phyloP scores from a whole-genome alignment of 345 rosid species.

The Isatis tinctoria region DNA sequence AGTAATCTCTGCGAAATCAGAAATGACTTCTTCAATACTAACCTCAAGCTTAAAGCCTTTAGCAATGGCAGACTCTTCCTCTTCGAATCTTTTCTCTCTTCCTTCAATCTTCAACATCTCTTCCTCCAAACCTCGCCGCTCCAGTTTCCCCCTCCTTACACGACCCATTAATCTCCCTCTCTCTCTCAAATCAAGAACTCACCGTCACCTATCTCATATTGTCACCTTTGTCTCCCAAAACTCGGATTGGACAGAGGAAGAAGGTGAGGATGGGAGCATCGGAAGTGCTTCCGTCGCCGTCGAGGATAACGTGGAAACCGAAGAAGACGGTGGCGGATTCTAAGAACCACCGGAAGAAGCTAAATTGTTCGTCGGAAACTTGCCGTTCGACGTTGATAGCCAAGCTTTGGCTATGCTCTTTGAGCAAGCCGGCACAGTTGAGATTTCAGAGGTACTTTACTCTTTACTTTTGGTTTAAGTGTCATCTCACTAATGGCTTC shows the following conservation, averaged over 20 bases:
- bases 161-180: slow-evolving; percentile 29
- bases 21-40: slow-evolving; percentile 36
- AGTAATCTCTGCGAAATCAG: not conserved
- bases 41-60: slow-evolving; percentile 40
- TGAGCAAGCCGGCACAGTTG: slow-evolving; percentile 83
- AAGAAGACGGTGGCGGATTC: slow-evolving; percentile 55
- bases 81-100: slow-evolving; percentile 33
- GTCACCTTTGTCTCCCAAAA: slow-evolving; percentile 47
- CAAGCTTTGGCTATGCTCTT: slow-evolving; percentile 73
- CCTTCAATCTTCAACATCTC: slow-evolving; percentile 36
- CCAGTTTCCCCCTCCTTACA: slow-evolving; percentile 26
- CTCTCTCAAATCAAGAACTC: slow-evolving; percentile 31
- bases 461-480: not conserved
- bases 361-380: slow-evolving; percentile 77
- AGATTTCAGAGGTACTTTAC: slow-evolving; percentile 71
- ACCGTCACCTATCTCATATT: slow-evolving; percentile 22
- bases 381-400: slow-evolving; percentile 77
- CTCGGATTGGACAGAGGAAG: slow-evolving; percentile 47
- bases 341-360: slow-evolving; percentile 71
- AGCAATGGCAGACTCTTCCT: slow-evolving; percentile 41
- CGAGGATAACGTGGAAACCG: slow-evolving; percentile 16
- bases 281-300: not conserved
- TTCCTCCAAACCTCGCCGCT: slow-evolving; percentile 30
- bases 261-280: slow-evolving; percentile 4
- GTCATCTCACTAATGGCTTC: no score